Percentiles rank a stretch among this genome's conserved stretches.
These are phyloP conservation scores for Curvularia verruculosa DNA, from an alignment of 2,329 filamentous ascomycete genomes.

Conservation along the genomic window DNA sequence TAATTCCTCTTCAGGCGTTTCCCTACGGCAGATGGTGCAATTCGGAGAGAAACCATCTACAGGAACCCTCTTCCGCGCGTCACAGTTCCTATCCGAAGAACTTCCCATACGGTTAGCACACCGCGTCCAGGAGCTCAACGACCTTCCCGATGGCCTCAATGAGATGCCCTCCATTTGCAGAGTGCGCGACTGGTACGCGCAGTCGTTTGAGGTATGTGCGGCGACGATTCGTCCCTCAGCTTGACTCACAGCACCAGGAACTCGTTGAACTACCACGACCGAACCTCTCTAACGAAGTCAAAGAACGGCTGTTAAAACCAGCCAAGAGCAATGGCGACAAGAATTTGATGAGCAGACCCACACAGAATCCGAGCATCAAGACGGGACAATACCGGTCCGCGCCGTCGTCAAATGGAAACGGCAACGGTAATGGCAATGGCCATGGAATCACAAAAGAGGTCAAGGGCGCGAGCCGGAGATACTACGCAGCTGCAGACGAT, in stretches of 20 bases:
- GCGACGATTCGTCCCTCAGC: slow-evolving; percentile 10
- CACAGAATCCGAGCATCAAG: slow-evolving; percentile 85
- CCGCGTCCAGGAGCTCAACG: slow-evolving; percentile 90
- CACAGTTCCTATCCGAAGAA: slow-evolving; percentile 97
- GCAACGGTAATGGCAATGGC: slow-evolving; percentile 51
- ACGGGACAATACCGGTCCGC: slow-evolving; percentile 78
- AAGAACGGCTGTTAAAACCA: slow-evolving; percentile 77
- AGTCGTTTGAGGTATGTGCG: slow-evolving; percentile 89
- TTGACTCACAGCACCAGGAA: slow-evolving; percentile 66
- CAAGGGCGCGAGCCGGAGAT: slow-evolving; percentile 66
- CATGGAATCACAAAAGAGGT: slow-evolving; percentile 57
- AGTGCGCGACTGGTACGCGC: slow-evolving; percentile 98
- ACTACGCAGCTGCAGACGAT: slow-evolving; percentile 93
- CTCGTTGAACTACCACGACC: slow-evolving; percentile 87
- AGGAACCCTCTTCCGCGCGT: slow-evolving; percentile 94
- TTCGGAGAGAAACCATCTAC: slow-evolving; percentile 92
- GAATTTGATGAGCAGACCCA: slow-evolving; percentile 78
- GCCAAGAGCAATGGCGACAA: slow-evolving; percentile 65
- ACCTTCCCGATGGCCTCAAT: slow-evolving; percentile 91
- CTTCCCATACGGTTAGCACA: slow-evolving; percentile 95
- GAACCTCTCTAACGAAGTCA: slow-evolving; percentile 74
- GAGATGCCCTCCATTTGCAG: slow-evolving; percentile 97
- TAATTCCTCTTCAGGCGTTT: slow-evolving; percentile 53
- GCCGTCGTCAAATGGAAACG: slow-evolving; percentile 54
- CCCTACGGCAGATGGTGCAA: slow-evolving; percentile 98